These are phyloP conservation scores for Eucalyptus tenuipes DNA, from an alignment of 345 rosid genomes.

Conservation along the genomic window DNA sequence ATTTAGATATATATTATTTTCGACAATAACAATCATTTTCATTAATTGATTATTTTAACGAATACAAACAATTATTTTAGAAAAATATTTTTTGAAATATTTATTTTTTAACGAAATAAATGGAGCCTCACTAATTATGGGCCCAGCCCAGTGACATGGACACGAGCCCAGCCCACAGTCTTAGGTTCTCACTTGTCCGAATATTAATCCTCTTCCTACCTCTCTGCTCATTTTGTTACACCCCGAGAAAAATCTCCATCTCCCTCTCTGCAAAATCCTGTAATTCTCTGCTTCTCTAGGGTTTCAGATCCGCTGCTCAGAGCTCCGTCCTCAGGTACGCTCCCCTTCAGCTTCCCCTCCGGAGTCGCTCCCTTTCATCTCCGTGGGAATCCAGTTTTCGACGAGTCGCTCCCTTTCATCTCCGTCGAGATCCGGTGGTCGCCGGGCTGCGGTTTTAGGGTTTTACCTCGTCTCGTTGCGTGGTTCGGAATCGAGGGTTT, in stretches of 20 bases:
- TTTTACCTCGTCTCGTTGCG: background rate
- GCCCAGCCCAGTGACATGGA: background rate
- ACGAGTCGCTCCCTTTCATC: background rate
- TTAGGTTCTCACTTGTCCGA: background rate
- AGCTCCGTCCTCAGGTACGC: background rate
- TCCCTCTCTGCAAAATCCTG: background rate
- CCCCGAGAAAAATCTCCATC: background rate
- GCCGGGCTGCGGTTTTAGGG: background rate
- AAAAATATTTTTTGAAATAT: too few relatives aligned
- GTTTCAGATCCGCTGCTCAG: background rate
- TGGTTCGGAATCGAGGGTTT: background rate
- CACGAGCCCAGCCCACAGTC: background rate
- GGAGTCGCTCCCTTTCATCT: background rate
- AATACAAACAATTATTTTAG: fast-evolving
- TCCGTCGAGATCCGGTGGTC: background rate
- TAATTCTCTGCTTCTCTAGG: background rate
- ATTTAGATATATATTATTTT: too few relatives aligned
- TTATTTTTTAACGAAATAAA: too few relatives aligned
- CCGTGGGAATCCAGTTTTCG: too few relatives aligned
- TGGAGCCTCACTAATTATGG: background rate
- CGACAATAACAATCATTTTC: too few relatives aligned
- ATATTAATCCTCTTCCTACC: background rate
- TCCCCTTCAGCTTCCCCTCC: background rate
- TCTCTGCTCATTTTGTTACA: background rate
- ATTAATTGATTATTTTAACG: too few relatives aligned